A percentile compares a stretch with the other conserved stretches of the same genome.
phyloP scores from a whole-genome alignment of 192 early-diverging fungal genomes.

The Podila verticillata region DNA sequence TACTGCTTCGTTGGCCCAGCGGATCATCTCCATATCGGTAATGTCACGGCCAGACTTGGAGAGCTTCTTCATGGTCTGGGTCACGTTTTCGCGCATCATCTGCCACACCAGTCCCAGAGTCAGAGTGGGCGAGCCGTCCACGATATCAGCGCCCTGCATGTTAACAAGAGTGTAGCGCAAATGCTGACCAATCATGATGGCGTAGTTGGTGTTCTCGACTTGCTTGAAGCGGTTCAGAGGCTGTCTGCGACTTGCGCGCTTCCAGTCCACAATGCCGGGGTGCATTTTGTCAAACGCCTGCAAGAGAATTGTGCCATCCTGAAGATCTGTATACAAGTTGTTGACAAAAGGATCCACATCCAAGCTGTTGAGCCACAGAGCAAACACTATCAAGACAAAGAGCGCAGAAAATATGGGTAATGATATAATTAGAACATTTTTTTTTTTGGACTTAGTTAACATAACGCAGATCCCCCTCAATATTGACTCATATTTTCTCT shows the following conservation, averaged over 20 bases:
- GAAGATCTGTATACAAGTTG: slow-evolving; percentile 94
- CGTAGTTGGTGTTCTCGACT: slow-evolving; percentile 98
- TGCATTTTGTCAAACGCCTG: slow-evolving; percentile 96
- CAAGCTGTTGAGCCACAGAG: slow-evolving; percentile 97
- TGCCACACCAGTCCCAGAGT: slow-evolving; percentile 97
- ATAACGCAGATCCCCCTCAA: too few species aligned
- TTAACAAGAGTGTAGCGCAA: slow-evolving; percentile 92
- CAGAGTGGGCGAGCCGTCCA: slow-evolving; percentile 88
- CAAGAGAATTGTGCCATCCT: slow-evolving; percentile 90
- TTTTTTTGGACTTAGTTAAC: too few species aligned
- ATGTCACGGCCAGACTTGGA: slow-evolving; percentile 84
- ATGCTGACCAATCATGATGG: slow-evolving; percentile 86
- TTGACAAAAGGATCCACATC: slow-evolving; percentile 98
- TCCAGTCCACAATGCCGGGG: slow-evolving; percentile 93
- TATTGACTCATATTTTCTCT: too few species aligned
- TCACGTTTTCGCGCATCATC: slow-evolving; percentile 97
- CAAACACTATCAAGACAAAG: slow-evolving; percentile 81
- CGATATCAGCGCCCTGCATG: slow-evolving; percentile 95
- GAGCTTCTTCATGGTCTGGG: slow-evolving; percentile 90
- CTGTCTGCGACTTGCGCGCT: slow-evolving; percentile 83
- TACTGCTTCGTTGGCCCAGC: slow-evolving; percentile 93
- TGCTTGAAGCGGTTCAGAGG: slow-evolving; percentile 92
- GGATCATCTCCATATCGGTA: slow-evolving; percentile 93
- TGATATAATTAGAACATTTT: too few species aligned
- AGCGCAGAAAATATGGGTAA: not conserved